phyloP scores from a whole-genome alignment of 148 eudicot species.

The Camellia lanceoleosa region DNA sequence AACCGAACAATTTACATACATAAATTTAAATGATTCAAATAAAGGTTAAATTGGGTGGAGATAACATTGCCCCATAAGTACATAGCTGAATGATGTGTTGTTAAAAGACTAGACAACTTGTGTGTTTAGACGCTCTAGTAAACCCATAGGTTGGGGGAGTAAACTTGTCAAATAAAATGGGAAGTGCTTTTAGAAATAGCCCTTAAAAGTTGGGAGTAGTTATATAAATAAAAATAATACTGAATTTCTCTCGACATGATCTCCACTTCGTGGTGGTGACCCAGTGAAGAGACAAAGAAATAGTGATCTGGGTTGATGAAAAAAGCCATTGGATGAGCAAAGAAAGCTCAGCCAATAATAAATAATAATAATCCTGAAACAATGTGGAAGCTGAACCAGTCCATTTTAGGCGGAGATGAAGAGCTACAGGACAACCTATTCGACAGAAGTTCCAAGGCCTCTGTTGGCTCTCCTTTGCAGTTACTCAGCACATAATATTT shows the following conservation, averaged over 20 bases:
- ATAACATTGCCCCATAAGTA: no score
- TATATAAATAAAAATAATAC: neutral
- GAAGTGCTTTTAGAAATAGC: neutral
- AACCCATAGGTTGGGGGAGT: no score
- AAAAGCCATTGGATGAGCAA: conserved; percentile 5
- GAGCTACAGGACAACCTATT: conserved; percentile 16
- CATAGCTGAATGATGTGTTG: no score
- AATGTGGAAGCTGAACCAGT: conserved; percentile 21
- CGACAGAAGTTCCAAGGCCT: conserved; percentile 12
- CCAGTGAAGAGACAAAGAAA: neutral
- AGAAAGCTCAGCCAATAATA: neutral
- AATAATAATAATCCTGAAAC: neutral
- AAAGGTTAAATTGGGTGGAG: no score
- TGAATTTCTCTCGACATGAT: no score
- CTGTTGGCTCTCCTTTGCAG: conserved; percentile 25
- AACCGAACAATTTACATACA: no score
- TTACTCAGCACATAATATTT: neutral
- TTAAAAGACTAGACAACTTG: no score
- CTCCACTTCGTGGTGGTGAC: no score
- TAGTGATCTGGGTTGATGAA: neutral
- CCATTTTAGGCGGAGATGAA: conserved; percentile 17
- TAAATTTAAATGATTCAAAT: no score
- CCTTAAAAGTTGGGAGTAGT: neutral
- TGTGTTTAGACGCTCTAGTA: no score
- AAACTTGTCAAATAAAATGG: neutral